Evolutionary conservation across 2,329 filamentous ascomycete species (phyloP), one percentile per base, ranked within the genome.

Genomic region (Fusarium sp.): DNA sequence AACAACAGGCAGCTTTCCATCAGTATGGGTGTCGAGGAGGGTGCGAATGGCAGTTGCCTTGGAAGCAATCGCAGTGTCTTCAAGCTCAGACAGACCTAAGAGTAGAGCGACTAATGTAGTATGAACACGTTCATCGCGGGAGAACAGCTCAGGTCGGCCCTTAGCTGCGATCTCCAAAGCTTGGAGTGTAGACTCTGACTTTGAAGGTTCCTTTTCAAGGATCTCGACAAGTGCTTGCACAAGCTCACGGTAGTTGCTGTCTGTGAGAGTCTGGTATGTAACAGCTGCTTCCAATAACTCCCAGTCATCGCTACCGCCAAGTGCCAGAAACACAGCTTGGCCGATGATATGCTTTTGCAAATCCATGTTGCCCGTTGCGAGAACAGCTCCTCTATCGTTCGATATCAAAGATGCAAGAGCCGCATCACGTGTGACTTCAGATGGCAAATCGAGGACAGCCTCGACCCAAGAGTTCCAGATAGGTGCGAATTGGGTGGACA

Each of bases 31-130:
- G 29, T 87, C 84, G 16, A 90, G 71, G 3, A 85, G 74, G 1
- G 80, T 75, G 15, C 81, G 84, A 23, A 90, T 74, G 0, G 76
- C 74, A 3, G 76, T 73, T 4, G 83, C 81, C 54, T 82, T 83
- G 4, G 80, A 74, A 3, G 84, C 81, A 6, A 83, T 57, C 2
- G 69, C 54, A 1, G 72, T 49, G 50, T 84, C 81, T 5, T 80
- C 76, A 2, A 84, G 77, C 68, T 91, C 88, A 6, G 84, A 85
- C 9, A 90, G 73, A 16, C 84, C 80, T 1, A 91, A 75, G 1
- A 91, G 75, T 20, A 83, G 84, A 0, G 85, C 82, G 31, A 89
- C 83, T 1, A 90, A 74, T 5, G 78, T 77, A 23, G 88, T 82
- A 41, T 87, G 84, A 5, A 82, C 72, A 4, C 80, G 77, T 9